Base-by-base conservation (phyloP, 2,329 filamentous ascomycete species). In the Fusarium napiforme region DNA sequence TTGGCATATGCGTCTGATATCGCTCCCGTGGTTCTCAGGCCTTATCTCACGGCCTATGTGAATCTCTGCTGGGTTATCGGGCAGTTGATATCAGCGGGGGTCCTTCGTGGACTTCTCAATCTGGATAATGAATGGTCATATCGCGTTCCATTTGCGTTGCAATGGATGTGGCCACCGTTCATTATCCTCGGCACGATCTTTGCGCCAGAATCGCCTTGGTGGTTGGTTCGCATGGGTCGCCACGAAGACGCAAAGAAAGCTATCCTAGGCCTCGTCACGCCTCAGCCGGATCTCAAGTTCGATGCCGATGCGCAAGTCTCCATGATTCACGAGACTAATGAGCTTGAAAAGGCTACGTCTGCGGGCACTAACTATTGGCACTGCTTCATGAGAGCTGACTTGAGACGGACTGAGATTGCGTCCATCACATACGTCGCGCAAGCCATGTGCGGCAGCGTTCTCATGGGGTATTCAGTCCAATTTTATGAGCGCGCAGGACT, bases 1-100 rank as follows among this genome's bases (percentile, higher is more conserved):
- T 85, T 88, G 57, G 89, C 90, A 4, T 92, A 92, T 71, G 90
- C 90, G 12, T 88, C 88, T 45, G 91, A 93, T 77, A 90, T 93
- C 50, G 92, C 90, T 75, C 91, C 91, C 1, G 87, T 93, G 10
- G 67, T 77, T 7, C 66, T 88, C 4, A 82, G 86, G n/a, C 81
- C 83, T 8, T 87, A 87, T 65, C 79, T 88, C 15, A 86, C 84
- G 4, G 82, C 82, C 2, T 86, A 86, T 58, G 82, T 84, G 61
- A 87, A 87, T 64, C 79, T 87, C 49, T 87, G 85, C 75, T 87
- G 85, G 83, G 83, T 85, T 18, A 82, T 87, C 8, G 86, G 86
- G 5, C 85, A 87, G 67, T 71, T 87, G 39, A 80, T 86, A 32
- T 81, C 82, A 0, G 81, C 83, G 0, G 84, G 82, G 1, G 82